Conservation (phyloP, 2,329 filamentous ascomycete species). For the Fusarium gaditjirri region DNA sequence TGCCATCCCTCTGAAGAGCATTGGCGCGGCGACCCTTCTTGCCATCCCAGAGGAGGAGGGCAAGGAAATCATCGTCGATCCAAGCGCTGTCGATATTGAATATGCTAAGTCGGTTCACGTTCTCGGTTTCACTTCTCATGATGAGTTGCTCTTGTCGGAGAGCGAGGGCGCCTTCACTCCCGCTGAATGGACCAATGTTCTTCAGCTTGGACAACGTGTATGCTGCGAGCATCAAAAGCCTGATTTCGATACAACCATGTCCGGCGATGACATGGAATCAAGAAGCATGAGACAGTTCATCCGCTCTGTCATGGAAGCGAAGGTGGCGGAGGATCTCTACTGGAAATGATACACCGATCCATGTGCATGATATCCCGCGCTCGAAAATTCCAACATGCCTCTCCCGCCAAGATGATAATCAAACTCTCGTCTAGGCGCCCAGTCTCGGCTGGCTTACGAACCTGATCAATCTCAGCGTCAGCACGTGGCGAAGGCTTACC, state of each 20-base stretch:
- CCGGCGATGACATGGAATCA: conserved; percentile 56
- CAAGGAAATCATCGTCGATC: conserved; percentile 64
- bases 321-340: conserved; percentile 63
- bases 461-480: conserved; percentile 23
- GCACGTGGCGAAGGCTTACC: conserved; percentile 19
- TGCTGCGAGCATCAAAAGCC: conserved; percentile 64
- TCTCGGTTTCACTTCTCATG: conserved; percentile 81
- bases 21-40: conserved; percentile 73
- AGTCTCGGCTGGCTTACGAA: conserved; percentile 18
- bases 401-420: conserved; percentile 30
- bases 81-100: conserved; percentile 70
- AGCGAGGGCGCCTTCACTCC: conserved; percentile 83
- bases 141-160: conserved; percentile 79
- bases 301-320: conserved; percentile 68
- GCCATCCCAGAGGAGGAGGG: conserved; percentile 62
- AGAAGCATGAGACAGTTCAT: conserved; percentile 68
- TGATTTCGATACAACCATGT: conserved; percentile 57
- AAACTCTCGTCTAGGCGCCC: conserved; percentile 28
- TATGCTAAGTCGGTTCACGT: conserved; percentile 79
- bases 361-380: conserved; percentile 16
- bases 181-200: conserved; percentile 78
- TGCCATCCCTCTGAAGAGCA: conserved; percentile 80
- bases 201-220: conserved; percentile 70
- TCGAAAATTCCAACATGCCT: conserved; percentile 9
- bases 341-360: conserved; percentile 60